Base-by-base conservation (phyloP, 495 filamentous ascomycete genomes). In the Tirmania nivea region DNA sequence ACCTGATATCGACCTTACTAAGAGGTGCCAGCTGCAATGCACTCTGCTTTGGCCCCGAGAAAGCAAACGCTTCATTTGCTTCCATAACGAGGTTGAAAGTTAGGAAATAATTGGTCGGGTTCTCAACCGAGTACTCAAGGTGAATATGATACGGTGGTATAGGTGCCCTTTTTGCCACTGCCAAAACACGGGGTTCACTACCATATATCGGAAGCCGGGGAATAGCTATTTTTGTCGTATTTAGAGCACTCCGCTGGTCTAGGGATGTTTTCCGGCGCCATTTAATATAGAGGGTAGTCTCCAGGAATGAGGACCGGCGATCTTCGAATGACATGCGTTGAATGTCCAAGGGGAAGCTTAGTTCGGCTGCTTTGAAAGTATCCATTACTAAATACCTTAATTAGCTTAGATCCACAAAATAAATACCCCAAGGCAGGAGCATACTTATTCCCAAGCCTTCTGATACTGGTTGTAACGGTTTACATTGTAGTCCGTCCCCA, bases 1-100 rank as follows among this genome's bases (percentile, higher is more conserved):
- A 97, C 49, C 72, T 72, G 7, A 93, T 70, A 0, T 69, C 73
- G 36, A 81, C 73, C 49, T 87, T 66, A 54, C 81, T 84, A 36
- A 93, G 68, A 1, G 90, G 90, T 34, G 90, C 73, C 39, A 96
- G 65, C 55, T 88, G 80, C 16, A 94, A 52, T 2, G 77, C 78
- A 7, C 76, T 78, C 49, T 80, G 74, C 69, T 95, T 96, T 5
- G 84, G 72, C 0, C 90, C 90, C 31, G 83, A 86, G 65, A 99
- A 95, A 8, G 86, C 90, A 65, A 99, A 99, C 12, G 83, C 76
- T 55, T 93, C 86, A 60, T 75, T 85, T 1, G 86, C 79, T 57
- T 99, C 92, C 86, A 99, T 94, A 10, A 76, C 75, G 34, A 94
- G 63, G 19, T 79, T 84, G 67, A 99, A 96, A 0, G 86, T 92